These are phyloP conservation scores for Triglochin maritima DNA, from an alignment of 106 monocot species.

Conservation along the genomic window DNA sequence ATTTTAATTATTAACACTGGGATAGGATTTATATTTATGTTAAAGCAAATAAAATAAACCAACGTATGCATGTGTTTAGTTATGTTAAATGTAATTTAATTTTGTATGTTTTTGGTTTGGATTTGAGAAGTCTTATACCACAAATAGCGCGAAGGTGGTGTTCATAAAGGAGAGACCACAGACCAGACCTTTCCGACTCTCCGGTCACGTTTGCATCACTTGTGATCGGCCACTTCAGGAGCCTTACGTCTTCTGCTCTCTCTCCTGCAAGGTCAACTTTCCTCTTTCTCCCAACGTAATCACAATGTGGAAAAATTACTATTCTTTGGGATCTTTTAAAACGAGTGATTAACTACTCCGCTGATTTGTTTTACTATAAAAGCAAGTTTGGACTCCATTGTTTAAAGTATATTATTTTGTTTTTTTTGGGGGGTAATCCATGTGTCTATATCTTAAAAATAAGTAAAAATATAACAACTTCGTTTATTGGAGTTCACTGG, in stretches of 20 bases:
- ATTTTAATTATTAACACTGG: background rate
- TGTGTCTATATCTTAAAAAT: background rate
- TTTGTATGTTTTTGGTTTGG: background rate
- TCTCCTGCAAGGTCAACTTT: slow-evolving; percentile 59
- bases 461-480: too few species aligned
- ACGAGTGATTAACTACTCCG: too few species aligned
- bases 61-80: too few species aligned
- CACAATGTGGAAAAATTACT: too few species aligned
- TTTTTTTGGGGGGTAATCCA: background rate
- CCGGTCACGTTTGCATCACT: slow-evolving; percentile 40
- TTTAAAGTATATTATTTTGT: too few species aligned
- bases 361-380: too few species aligned
- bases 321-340: too few species aligned
- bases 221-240: slow-evolving; percentile 62
- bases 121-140: slow-evolving; percentile 42
- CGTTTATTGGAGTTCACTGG: too few species aligned
- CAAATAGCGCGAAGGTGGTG: slow-evolving; percentile 65
- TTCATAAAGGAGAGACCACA: slow-evolving; percentile 60
- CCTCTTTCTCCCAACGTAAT: background rate
- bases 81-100: background rate
- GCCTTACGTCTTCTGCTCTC: slow-evolving; percentile 48
- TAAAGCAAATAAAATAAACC: too few species aligned
- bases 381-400: too few species aligned
- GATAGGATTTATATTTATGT: background rate
- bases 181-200: slow-evolving; percentile 41